phyloP scores from a whole-genome alignment of 371 early-diverging fungal species.

The Mucor sp. region DNA sequence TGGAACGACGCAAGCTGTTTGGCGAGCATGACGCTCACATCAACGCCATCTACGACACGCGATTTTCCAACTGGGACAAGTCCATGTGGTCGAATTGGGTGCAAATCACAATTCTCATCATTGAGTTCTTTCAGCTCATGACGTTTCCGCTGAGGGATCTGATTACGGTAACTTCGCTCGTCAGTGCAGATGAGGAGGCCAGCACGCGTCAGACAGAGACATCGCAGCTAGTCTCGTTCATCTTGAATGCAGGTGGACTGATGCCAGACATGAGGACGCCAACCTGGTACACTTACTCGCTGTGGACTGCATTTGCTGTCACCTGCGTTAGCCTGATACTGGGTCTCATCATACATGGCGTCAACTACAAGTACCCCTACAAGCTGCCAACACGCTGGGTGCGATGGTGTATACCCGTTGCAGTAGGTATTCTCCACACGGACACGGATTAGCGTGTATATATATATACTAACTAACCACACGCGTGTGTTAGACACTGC shows the following conservation, averaged over 20 bases:
- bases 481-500: constrained; percentile 28
- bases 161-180: constrained; percentile 40
- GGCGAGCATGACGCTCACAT: constrained; percentile 46
- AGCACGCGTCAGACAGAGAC: constrained; percentile 10
- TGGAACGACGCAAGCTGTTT: constrained; percentile 44
- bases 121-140: constrained; percentile 63
- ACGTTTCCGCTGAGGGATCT: constrained; percentile 60
- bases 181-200: neutral
- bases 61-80: constrained; percentile 42
- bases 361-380: constrained; percentile 46
- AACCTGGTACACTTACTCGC: constrained; percentile 51
- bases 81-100: constrained; percentile 59
- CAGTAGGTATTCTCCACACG: constrained; percentile 35
- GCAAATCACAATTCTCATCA: constrained; percentile 56
- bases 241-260: constrained; percentile 47
- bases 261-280: constrained; percentile 57
- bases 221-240: constrained; percentile 29
- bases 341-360: constrained; percentile 34
- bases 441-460: too few species aligned
- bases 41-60: constrained; percentile 45
- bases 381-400: constrained; percentile 56
- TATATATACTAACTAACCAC: neutral
- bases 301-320: constrained; percentile 48
- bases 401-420: constrained; percentile 60
- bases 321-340: constrained; percentile 32